A percentile compares a stretch with the other conserved stretches of the same genome.
These are phyloP conservation scores for Leishmania aethiopica DNA, from an alignment of 208 protist genomes.

Conservation along the genomic window DNA sequence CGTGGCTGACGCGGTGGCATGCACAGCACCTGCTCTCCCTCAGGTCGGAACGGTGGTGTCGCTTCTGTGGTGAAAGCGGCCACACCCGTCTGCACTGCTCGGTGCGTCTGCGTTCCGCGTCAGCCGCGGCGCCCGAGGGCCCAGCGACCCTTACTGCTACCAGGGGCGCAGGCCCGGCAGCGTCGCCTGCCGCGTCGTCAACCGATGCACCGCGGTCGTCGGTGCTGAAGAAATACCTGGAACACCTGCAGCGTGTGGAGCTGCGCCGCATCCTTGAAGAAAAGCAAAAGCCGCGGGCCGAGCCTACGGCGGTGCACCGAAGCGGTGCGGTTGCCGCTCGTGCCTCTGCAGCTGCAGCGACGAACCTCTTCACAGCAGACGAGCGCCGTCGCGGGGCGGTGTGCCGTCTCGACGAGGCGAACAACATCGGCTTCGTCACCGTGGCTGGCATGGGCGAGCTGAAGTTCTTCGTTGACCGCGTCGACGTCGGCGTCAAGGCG, in stretches of 20 bases:
- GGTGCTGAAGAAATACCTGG: constrained; percentile 48
- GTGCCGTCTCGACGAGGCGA: constrained; percentile 63
- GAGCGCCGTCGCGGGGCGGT: constrained; percentile 77
- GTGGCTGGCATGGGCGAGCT: constrained; percentile 72
- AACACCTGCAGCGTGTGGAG: constrained; percentile 76
- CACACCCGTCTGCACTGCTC: constrained; percentile 66
- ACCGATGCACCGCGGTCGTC: constrained; percentile 1
- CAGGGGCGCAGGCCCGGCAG: not conserved
- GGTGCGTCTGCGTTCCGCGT: constrained; percentile 2
- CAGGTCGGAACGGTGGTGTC: constrained; percentile 67
- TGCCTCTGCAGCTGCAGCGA: not conserved
- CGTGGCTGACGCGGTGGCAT: constrained; percentile 47
- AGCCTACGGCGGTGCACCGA: constrained; percentile 11
- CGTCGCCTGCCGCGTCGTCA: not conserved
- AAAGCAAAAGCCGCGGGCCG: constrained; percentile 45
- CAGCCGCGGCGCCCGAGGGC: not conserved
- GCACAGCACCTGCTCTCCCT: constrained; percentile 41
- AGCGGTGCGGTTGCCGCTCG: not conserved
- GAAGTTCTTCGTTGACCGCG: constrained; percentile 85
- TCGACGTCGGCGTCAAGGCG: constrained; percentile 80
- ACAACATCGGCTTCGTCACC: constrained; percentile 79
- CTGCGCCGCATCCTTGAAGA: constrained; percentile 68
- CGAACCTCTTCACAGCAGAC: constrained; percentile 36
- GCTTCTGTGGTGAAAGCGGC: constrained; percentile 57
- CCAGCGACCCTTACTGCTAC: not conserved